Evolutionary conservation across 108 stramenopile species (phyloP), one percentile per base, ranked within the genome.

Genomic region (Stephanodiscus minutulus): DNA sequence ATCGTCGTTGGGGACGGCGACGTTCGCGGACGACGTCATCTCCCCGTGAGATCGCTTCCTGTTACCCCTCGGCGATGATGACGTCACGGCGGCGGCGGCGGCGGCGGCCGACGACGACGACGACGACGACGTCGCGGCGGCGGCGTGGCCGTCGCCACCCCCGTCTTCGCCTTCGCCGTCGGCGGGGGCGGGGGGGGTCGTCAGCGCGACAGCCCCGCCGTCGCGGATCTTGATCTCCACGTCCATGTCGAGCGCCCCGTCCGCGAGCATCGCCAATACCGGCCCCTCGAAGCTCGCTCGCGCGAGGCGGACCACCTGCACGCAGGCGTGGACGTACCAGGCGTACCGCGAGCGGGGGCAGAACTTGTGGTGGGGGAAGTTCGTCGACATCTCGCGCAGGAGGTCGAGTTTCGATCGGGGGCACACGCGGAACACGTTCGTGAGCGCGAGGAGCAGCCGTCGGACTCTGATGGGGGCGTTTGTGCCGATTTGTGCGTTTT

Each of bases 211-310:
- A 31, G 87, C 86, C 13, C 98, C 98, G 31, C 78, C 71, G 53
- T 96, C 88, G 52, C 82, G 74, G 55, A 99, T 97, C 66, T 92
- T 90, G 61, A 99, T 98, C 70, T 99, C 95, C 44, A 99, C 98
- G 83, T 99, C 98, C 55, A 99, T 94, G 78, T 97, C 97, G 61
- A 99, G 65, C 33, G 95, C 95, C 56, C 87, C 89, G 52, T 95
- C 93, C 28, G 98, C 83, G 31, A 94, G 74, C 36, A 93, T 55
- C 33, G 63, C 68, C 55, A 91, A 66, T 31, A 91, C 66, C 10
- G 72, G 84, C 20, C 74, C 79, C 63, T 82, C 87, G 13, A 86
- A 63, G 4, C 65, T 61, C 2, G 80, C 17, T 0, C 13, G 85
- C 1, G 60, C 59, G 18, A 79, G 57, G 43, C 64, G 52, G 5